A percentile compares a stretch with the other conserved stretches of the same genome.
phyloP scores from a whole-genome alignment of 257 asterid species.

The Solanum raphanifolium region DNA sequence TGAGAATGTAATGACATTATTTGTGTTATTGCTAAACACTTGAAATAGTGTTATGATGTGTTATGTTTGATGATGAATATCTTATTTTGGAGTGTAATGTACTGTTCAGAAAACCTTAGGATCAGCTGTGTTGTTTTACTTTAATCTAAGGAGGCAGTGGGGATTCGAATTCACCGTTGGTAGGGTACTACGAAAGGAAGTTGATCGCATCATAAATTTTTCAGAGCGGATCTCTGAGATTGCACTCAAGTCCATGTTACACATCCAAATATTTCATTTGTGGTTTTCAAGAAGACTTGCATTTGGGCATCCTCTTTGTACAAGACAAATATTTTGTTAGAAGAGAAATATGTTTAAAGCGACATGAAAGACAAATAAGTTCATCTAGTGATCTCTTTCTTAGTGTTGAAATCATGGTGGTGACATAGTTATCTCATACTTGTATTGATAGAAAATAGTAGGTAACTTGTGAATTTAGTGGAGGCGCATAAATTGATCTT shows the following conservation, averaged over 20 bases:
- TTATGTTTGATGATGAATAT: background rate
- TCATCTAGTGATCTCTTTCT: background rate
- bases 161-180: too few species aligned
- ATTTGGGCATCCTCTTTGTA: background rate
- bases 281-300: background rate
- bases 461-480: background rate
- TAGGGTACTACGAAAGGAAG: too few species aligned
- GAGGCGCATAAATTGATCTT: background rate
- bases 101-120: background rate
- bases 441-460: background rate
- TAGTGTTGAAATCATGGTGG: background rate
- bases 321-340: background rate
- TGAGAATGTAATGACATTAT: background rate
- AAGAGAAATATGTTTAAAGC: background rate
- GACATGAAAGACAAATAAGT: background rate
- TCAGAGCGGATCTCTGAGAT: too few species aligned
- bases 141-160: background rate
- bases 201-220: too few species aligned
- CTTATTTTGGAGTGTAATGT: background rate
- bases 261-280: too few species aligned
- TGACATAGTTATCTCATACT: background rate
- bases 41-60: background rate
- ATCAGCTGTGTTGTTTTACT: too few species aligned
- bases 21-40: background rate
- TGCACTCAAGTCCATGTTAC: too few species aligned